phyloP scores from a whole-genome alignment of 2,329 filamentous ascomycete genomes.

The Achaetomium macrosporum region DNA sequence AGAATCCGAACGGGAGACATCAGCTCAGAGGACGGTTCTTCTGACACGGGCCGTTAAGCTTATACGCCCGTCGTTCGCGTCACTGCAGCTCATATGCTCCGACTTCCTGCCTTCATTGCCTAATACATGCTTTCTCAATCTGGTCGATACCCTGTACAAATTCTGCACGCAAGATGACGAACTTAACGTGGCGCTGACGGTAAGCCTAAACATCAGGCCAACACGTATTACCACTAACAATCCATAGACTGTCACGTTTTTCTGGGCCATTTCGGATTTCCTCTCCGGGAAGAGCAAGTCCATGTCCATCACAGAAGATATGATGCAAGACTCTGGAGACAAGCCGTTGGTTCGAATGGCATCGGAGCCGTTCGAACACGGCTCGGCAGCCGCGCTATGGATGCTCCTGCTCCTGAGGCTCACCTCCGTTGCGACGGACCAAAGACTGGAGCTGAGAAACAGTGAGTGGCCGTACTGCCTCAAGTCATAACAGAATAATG shows the following conservation, averaged over 20 bases:
- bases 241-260: slow-evolving; percentile 76
- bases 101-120: slow-evolving; percentile 78
- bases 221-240: slow-evolving; percentile 7
- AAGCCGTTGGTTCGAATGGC: slow-evolving; percentile 53
- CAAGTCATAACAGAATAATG: slow-evolving; percentile 1
- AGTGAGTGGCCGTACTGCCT: slow-evolving; percentile 40
- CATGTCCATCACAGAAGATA: slow-evolving; percentile 51
- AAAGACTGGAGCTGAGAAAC: slow-evolving; percentile 70
- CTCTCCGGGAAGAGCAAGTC: slow-evolving; percentile 57
- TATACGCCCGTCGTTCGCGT: slow-evolving; percentile 81
- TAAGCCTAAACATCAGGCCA: slow-evolving; percentile 34
- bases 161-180: slow-evolving; percentile 89
- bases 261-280: slow-evolving; percentile 92
- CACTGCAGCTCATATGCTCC: slow-evolving; percentile 86
- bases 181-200: slow-evolving; percentile 89
- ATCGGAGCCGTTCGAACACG: slow-evolving; percentile 50
- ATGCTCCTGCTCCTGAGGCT: slow-evolving; percentile 68
- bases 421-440: slow-evolving; percentile 64
- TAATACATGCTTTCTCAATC: slow-evolving; percentile 63
- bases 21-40: slow-evolving; percentile 32
- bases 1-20: slow-evolving; percentile 30
- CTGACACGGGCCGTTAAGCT: slow-evolving; percentile 63
- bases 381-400: slow-evolving; percentile 69
- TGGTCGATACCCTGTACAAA: slow-evolving; percentile 81
- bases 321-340: slow-evolving; percentile 51